Percentiles rank a stretch among this genome's conserved stretches.
Conservation (phyloP, 2,329 filamentous ascomycete genomes). For the Whalleya microplaca region DNA sequence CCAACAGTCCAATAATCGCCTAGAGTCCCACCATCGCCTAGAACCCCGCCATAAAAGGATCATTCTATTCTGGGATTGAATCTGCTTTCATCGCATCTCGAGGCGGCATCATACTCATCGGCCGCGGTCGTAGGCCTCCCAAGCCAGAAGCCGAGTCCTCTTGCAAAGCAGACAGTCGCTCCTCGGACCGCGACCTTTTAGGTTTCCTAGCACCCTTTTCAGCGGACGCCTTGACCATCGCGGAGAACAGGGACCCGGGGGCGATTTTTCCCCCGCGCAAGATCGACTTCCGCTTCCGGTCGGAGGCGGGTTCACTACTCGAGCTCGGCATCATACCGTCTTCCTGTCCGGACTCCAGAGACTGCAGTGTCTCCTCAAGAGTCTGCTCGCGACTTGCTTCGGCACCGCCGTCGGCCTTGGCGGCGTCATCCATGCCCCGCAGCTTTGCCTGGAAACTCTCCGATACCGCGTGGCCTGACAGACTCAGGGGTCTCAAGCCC, state of each 20-base stretch:
- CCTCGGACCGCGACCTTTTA: slow-evolving; percentile 20
- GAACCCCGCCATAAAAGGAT: too few relatives aligned
- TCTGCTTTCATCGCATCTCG: too few relatives aligned
- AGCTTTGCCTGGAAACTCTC: slow-evolving; percentile 10
- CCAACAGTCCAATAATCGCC: background rate
- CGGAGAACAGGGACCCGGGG: slow-evolving; percentile 26
- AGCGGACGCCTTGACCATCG: slow-evolving; percentile 17
- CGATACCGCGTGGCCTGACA: slow-evolving; percentile 14
- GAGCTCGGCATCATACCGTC: background rate
- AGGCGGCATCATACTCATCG: slow-evolving; percentile 6
- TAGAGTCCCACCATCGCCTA: too few relatives aligned
- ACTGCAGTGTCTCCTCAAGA: slow-evolving; percentile 12
- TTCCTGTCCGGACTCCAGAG: slow-evolving; percentile 13
- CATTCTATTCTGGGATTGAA: too few relatives aligned
- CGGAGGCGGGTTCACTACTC: background rate
- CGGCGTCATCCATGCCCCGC: slow-evolving; percentile 1
- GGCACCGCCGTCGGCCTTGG: background rate
- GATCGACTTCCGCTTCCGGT: slow-evolving; percentile 22
- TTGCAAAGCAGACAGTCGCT: slow-evolving; percentile 2
- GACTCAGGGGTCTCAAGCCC: slow-evolving; percentile 25
- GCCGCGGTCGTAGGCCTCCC: background rate
- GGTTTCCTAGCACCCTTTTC: slow-evolving; percentile 11
- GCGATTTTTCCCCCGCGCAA: slow-evolving; percentile 13
- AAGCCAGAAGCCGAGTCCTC: background rate
- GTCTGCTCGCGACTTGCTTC: slow-evolving; percentile 5